Conservation (phyloP, 306 rosid species). For the Benincasa hispida region DNA sequence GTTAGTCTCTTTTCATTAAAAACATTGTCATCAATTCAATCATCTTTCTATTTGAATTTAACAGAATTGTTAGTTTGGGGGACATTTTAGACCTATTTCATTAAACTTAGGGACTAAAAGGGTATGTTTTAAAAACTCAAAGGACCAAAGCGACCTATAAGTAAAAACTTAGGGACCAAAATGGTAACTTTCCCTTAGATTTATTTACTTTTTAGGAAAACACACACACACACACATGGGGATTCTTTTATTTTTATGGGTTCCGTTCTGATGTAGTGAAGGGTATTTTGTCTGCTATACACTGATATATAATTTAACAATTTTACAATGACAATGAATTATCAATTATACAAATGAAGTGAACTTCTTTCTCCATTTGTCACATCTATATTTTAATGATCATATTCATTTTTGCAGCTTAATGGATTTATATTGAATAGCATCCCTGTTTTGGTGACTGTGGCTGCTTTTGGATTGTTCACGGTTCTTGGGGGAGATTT, state of each 20-base stretch:
- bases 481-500: slow-evolving; percentile 85
- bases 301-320: background rate
- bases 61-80: too few relatives aligned
- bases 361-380: background rate
- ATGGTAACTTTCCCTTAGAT: too few relatives aligned
- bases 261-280: background rate
- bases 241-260: background rate
- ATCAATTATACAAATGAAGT: background rate
- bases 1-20: too few relatives aligned
- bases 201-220: background rate
- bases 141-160: too few relatives aligned
- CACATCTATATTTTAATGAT: background rate
- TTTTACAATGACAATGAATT: background rate
- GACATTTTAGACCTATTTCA: too few relatives aligned
- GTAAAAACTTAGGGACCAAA: too few relatives aligned
- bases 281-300: background rate
- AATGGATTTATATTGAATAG: slow-evolving; percentile 78
- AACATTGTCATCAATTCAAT: too few relatives aligned
- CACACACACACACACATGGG: background rate
- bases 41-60: too few relatives aligned
- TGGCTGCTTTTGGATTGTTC: slow-evolving; percentile 87
- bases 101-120: too few relatives aligned
- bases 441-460: slow-evolving; percentile 86
- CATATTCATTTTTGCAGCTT: slow-evolving; percentile 42
- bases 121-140: too few relatives aligned